A percentile compares a stretch with the other conserved stretches of the same genome.
phyloP scores from a whole-genome alignment of 345 rosid genomes.

The Camelina laxa region DNA sequence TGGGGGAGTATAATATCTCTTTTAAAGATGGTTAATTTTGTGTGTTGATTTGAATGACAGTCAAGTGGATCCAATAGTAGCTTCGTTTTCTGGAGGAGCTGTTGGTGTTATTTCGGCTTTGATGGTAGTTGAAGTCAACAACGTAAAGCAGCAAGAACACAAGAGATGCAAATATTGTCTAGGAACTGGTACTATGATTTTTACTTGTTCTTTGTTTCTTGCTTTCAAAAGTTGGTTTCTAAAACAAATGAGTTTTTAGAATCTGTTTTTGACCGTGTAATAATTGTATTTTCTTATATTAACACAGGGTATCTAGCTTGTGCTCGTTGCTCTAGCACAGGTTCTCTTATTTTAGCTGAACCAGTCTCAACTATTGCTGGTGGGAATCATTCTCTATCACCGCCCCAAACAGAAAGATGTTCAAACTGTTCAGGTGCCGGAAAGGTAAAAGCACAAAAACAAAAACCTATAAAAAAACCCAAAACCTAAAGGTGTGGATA shows the following conservation, averaged over 20 bases:
- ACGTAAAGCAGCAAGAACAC: conserved; percentile 89
- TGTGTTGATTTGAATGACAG: conserved; percentile 51
- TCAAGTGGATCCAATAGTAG: conserved; percentile 95
- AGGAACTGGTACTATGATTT: conserved; percentile 73
- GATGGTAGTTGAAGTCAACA: conserved; percentile 98
- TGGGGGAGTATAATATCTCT: background rate
- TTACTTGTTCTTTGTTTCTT: conserved; percentile 15
- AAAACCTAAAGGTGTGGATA: conserved; percentile 12
- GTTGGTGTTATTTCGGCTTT: conserved; percentile 95
- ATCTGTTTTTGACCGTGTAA: background rate
- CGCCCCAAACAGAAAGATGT: conserved; percentile 85
- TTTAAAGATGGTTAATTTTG: conserved; percentile 12
- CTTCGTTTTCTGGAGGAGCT: conserved; percentile 98
- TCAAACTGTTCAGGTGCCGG: conserved; percentile 95
- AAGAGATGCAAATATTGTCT: conserved; percentile 99
- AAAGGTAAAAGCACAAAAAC: conserved; percentile 56
- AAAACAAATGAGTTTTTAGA: background rate
- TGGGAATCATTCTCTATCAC: conserved; percentile 56
- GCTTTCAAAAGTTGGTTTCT: background rate
- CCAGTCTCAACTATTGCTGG: conserved; percentile 64
- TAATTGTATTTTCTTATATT: conserved; percentile 6
- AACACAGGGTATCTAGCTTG: conserved; percentile 92
- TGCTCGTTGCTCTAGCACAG: conserved; percentile 92
- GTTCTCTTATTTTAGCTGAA: conserved; percentile 70
- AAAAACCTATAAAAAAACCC: conserved; percentile 1